Base-by-base conservation (phyloP, 2,329 filamentous ascomycete species). In the Endocalyx cinctus region DNA sequence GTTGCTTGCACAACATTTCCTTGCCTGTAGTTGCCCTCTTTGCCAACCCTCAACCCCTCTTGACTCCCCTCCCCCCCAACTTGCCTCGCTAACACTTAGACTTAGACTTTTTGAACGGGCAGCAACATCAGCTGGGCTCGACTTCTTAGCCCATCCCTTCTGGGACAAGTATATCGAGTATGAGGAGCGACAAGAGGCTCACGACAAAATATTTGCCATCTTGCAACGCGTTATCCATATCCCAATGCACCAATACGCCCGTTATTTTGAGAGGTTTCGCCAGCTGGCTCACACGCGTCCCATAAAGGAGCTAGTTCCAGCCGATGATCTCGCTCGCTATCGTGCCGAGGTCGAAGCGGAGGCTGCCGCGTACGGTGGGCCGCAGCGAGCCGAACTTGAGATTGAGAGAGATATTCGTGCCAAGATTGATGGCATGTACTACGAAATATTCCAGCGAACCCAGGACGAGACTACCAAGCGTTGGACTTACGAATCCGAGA, bases 121-220 rank as follows among this genome's bases (percentile, higher is more conserved):
- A 42, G 85, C 87, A 17, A 74, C 75, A 18, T 82, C 77, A 50
- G 88, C 95, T 25, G 92, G 92, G 12, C 74, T 97, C 13, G 92
- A 98, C 62, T 98, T 95, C 56, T 72, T 95, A 18, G 84, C 89
- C 3, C 88, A 96, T 57, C 88, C 88, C 1, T 96, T 98, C 66
- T 98, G 92, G 92, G 92, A 98, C 62, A 97, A 95, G 64, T 98
- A 95, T 55, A 79, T 98, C 44, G 92, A 97, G 57, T 97, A 94
- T 52, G 92, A 97, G 58, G 89, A 96, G 58, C 84, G 89, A 2
- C 72, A 90, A 41, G 88, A 95, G 52, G 79, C 84, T 1, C 77
- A 83, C 11, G 86, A 94, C 43, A 87, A 80, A 51, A 86, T 96
- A 34, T 94, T 94, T 49, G 79, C 77, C 25, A 87, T 98, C 35